These are phyloP conservation scores for Trichoderma harzianum DNA, from an alignment of 2,329 filamentous ascomycete species.

Conservation along the genomic window DNA sequence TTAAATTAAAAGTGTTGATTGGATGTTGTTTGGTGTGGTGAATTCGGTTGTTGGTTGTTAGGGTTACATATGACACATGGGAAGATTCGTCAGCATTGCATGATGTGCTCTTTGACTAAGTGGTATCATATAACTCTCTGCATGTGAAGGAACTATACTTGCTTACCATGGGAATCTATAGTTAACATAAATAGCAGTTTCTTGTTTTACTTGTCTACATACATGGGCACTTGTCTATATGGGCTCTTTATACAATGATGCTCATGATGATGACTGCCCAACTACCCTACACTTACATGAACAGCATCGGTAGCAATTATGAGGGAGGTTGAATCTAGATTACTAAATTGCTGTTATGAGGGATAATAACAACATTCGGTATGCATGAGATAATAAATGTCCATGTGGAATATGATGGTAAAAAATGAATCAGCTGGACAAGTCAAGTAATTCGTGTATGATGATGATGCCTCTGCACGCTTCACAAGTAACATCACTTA, in stretches of 20 bases:
- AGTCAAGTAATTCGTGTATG: background rate
- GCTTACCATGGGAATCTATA: accelerated
- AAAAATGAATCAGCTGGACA: background rate
- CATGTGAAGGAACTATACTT: background rate
- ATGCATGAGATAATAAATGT: background rate
- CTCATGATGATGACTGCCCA: background rate
- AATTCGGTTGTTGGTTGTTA: background rate
- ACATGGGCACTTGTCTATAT: background rate
- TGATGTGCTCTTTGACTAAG: background rate
- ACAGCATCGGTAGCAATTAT: background rate
- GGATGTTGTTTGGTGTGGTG: background rate
- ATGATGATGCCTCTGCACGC: background rate
- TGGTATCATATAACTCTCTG: background rate
- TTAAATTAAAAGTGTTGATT: background rate
- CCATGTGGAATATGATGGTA: background rate
- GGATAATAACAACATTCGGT: background rate
- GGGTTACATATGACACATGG: background rate
- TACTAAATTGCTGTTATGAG: background rate
- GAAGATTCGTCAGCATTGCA: background rate
- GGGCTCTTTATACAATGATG: background rate
- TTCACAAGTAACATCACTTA: background rate
- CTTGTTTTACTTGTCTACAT: background rate
- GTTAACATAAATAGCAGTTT: background rate
- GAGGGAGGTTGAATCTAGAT: background rate
- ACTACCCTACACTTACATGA: background rate